Conservation (phyloP, 805 yeast species). For the Brettanomyces custersianus region DNA sequence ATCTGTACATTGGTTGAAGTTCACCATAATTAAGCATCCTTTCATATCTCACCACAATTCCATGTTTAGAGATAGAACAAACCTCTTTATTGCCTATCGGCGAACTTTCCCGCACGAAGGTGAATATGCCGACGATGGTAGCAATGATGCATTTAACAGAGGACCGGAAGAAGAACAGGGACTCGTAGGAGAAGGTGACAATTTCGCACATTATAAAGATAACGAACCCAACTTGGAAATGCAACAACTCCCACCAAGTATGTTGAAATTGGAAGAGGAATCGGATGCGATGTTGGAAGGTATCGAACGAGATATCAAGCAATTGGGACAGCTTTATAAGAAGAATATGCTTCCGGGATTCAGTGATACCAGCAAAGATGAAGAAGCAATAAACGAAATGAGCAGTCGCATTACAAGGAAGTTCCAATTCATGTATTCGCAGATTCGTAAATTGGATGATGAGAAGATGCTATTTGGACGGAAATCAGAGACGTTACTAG, state of each 20-base stretch:
- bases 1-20: no score
- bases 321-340: conserved; percentile 63
- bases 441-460: conserved; percentile 57
- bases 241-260: conserved; percentile 65
- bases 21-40: no score
- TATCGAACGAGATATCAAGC: conserved; percentile 46
- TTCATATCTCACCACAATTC: not conserved
- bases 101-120: conserved; percentile 75
- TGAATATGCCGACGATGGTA: conserved; percentile 9
- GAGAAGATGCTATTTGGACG: conserved; percentile 22
- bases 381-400: conserved; percentile 67
- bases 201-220: conserved; percentile 15
- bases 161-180: conserved; percentile 52
- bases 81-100: conserved; percentile 78
- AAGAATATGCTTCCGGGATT: conserved; percentile 83
- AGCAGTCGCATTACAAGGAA: conserved; percentile 66
- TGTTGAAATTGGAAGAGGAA: conserved; percentile 64
- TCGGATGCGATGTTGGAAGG: conserved; percentile 53
- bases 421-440: conserved; percentile 71
- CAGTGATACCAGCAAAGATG: conserved; percentile 69
- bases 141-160: conserved; percentile 24
- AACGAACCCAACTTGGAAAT: conserved; percentile 38
- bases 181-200: conserved; percentile 28
- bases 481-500: conserved; percentile 49
- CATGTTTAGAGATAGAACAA: conserved; percentile 95